phyloP scores from a whole-genome alignment of 1,284 basidiomycete species.

The Filobasidium uniguttulatum region DNA sequence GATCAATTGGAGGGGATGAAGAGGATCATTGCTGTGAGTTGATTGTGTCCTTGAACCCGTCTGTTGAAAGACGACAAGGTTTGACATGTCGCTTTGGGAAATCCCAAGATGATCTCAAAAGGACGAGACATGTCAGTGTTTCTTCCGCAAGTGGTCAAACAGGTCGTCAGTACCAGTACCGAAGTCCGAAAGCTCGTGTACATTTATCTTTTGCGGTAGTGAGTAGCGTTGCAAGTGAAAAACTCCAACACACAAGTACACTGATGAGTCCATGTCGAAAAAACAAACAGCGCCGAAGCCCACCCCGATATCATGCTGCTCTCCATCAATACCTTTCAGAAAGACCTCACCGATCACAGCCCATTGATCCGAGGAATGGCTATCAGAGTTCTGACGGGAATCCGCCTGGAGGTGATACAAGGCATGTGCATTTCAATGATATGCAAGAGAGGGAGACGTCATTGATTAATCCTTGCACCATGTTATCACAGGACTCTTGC shows the following conservation, averaged over 20 bases:
- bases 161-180: constrained; percentile 75
- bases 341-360: constrained; percentile 80
- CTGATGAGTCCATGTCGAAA: no score
- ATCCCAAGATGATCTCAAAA: constrained; percentile 69
- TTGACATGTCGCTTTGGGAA: not conserved
- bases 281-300: constrained; percentile 56
- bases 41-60: not conserved
- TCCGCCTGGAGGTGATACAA: constrained; percentile 69
- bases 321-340: constrained; percentile 98
- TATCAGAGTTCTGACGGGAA: constrained; percentile 79
- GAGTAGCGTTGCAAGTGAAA: no score
- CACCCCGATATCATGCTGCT: constrained; percentile 90
- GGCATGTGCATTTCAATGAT: constrained; percentile 35
- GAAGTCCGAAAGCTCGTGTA: constrained; percentile 92
- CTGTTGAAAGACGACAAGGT: not conserved
- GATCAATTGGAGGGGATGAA: constrained; percentile 91
- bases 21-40: constrained; percentile 68
- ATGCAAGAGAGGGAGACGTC: not conserved
- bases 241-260: no score
- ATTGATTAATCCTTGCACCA: not conserved
- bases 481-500: constrained; percentile 48
- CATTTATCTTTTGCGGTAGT: constrained; percentile 84
- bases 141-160: constrained; percentile 89
- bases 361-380: constrained; percentile 92
- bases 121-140: constrained; percentile 79